These are phyloP conservation scores for Neurospora sp. DNA, from an alignment of 495 filamentous ascomycete species.

Conservation along the genomic window DNA sequence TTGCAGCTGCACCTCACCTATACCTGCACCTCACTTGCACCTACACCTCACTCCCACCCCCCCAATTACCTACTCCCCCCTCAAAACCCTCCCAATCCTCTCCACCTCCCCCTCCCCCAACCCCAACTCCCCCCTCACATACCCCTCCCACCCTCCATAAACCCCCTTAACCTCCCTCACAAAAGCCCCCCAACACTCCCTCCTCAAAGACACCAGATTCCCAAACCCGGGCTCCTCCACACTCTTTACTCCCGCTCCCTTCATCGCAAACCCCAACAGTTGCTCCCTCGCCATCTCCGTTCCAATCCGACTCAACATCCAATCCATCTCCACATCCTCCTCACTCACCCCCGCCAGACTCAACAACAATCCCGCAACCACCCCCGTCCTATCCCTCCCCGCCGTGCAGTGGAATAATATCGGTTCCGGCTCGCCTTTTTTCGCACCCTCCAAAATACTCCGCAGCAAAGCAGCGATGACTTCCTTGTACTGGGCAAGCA, in stretches of 20 bases:
- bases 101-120: constrained; percentile 30
- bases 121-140: constrained; percentile 28
- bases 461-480: constrained; percentile 28
- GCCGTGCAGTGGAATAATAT: constrained; percentile 46
- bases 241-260: constrained; percentile 19
- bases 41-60: constrained; percentile 11
- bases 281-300: constrained; percentile 34
- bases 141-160: constrained; percentile 35
- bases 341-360: constrained; percentile 38
- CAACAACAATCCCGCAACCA: constrained; percentile 47
- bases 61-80: constrained; percentile 25
- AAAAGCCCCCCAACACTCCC: constrained; percentile 31
- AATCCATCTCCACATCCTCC: constrained; percentile 42
- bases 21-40: neutral
- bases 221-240: constrained; percentile 29
- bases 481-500: constrained; percentile 25
- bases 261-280: constrained; percentile 28
- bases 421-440: too few species aligned
- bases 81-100: constrained; percentile 32
- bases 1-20: neutral
- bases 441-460: constrained; percentile 28
- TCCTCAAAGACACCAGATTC: constrained; percentile 28
- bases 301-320: constrained; percentile 37
- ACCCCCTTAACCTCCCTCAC: constrained; percentile 22
- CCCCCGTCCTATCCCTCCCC: constrained; percentile 56